phyloP scores from a whole-genome alignment of 108 stramenopile species.

The Heterococcus sp. region DNA sequence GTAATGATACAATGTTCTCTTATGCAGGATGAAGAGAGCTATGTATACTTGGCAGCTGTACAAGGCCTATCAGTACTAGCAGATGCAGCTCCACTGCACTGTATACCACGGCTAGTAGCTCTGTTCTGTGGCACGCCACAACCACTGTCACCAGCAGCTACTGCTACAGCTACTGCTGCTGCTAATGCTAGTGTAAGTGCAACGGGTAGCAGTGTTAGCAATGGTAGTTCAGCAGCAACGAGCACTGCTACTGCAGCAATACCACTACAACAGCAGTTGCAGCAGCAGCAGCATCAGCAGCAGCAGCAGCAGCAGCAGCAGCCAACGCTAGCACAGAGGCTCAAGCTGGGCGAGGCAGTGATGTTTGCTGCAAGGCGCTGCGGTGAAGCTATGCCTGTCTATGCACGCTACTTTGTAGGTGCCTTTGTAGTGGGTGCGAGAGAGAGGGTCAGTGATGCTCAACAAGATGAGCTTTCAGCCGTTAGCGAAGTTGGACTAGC shows the following conservation, averaged over 20 bases:
- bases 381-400: conserved; percentile 32
- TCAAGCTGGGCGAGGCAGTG: conserved; percentile 29
- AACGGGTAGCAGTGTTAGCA: neutral
- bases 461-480: too few relatives aligned
- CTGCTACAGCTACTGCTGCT: too few relatives aligned
- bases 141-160: too few relatives aligned
- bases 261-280: neutral
- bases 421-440: conserved; percentile 33
- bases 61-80: conserved; percentile 34
- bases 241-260: neutral
- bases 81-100: conserved; percentile 14
- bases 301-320: neutral
- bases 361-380: conserved; percentile 23
- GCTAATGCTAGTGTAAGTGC: neutral
- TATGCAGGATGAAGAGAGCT: conserved; percentile 16
- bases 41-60: conserved; percentile 35
- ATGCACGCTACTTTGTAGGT: conserved; percentile 15
- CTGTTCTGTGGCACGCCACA: conserved; percentile 13
- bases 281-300: neutral
- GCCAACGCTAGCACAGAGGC: conserved; percentile 17
- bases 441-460: conserved; percentile 2
- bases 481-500: neutral
- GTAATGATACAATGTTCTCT: too few relatives aligned
- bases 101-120: conserved; percentile 20
- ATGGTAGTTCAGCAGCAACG: neutral